Percentiles rank a stretch among this genome's conserved stretches.
These are phyloP conservation scores for Pleurotus giganteus DNA, from an alignment of 768 basidiomycete species.

Conservation along the genomic window DNA sequence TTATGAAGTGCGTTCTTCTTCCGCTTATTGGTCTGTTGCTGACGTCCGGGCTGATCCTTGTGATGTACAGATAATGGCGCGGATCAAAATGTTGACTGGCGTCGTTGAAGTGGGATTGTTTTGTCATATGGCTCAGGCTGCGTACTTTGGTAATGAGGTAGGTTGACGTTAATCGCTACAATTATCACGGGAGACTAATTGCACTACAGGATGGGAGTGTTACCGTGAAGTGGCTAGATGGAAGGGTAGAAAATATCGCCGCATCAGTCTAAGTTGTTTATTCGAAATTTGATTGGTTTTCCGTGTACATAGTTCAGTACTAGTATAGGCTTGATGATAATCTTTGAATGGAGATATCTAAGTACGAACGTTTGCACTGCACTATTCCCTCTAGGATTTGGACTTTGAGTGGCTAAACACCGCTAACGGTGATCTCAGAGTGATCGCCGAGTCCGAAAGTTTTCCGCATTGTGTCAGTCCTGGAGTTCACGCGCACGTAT, in stretches of 20 bases:
- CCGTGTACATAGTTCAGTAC: background rate
- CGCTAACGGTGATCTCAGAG: too few species aligned
- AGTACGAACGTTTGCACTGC: too few species aligned
- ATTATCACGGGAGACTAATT: background rate
- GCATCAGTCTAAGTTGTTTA: background rate
- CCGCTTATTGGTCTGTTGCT: background rate
- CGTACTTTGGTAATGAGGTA: conserved; percentile 94
- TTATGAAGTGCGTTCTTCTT: conserved; percentile 41
- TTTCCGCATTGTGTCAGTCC: too few species aligned
- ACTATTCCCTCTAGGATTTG: too few species aligned
- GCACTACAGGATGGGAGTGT: conserved; percentile 65
- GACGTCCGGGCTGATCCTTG: conserved; percentile 5
- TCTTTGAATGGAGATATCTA: too few species aligned
- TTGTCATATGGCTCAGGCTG: conserved; percentile 87
- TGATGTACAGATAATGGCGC: conserved; percentile 71
- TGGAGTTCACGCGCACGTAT: too few species aligned
- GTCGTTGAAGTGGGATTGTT: conserved; percentile 99
- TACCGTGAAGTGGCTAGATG: conserved; percentile 57
- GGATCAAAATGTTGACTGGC: conserved; percentile 93
- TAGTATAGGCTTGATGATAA: too few species aligned
- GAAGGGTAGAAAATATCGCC: conserved; percentile 32
- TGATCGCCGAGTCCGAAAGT: too few species aligned
- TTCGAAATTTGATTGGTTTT: background rate
- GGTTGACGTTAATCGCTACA: conserved; percentile 14
- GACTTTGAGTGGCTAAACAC: too few species aligned